A percentile compares a stretch with the other conserved stretches of the same genome.
Evolutionary conservation across 2,329 filamentous ascomycete genomes (phyloP).

Genomic region (Anthostomella pinea): DNA sequence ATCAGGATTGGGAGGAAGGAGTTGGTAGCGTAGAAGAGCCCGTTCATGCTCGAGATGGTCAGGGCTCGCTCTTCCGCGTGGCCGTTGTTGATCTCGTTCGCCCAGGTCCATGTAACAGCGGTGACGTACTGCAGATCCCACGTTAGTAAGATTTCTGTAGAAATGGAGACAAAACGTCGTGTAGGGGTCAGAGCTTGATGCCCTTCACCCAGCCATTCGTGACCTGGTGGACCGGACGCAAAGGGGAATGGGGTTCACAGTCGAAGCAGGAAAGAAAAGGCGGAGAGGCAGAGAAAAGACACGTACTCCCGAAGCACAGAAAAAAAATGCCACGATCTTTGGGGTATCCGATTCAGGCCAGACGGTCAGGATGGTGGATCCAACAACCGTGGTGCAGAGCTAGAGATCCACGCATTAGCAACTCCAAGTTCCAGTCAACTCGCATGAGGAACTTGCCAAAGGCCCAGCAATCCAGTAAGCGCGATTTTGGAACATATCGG

Average conservation of each 20-base stretch:
- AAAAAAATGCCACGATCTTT: constrained; percentile 5
- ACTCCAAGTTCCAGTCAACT: too few relatives aligned
- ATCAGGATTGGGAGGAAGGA: constrained; percentile 33
- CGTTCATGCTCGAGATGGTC: constrained; percentile 33
- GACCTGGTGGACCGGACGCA: too few relatives aligned
- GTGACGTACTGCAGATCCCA: constrained; percentile 15
- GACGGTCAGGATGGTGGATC: constrained; percentile 6
- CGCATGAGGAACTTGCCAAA: too few relatives aligned
- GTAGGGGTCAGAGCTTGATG: too few relatives aligned
- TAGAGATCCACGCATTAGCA: too few relatives aligned
- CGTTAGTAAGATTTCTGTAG: too few relatives aligned
- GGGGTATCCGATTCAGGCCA: constrained; percentile 8
- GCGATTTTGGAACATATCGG: constrained; percentile 7
- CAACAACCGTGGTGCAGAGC: constrained; percentile 6
- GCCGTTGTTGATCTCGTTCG: constrained; percentile 31
- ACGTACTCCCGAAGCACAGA: background rate
- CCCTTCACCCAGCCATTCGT: too few relatives aligned
- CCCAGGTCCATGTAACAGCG: constrained; percentile 33
- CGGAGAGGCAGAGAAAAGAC: too few relatives aligned
- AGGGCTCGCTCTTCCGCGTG: constrained; percentile 33
- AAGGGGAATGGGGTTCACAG: too few relatives aligned
- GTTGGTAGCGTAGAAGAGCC: constrained; percentile 29
- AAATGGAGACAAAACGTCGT: too few relatives aligned
- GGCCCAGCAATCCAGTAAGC: constrained; percentile 9
- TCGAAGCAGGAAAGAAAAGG: too few relatives aligned